Evolutionary conservation across 1,139 yeast species (phyloP).

Genomic region (Yamadazyma sp.): DNA sequence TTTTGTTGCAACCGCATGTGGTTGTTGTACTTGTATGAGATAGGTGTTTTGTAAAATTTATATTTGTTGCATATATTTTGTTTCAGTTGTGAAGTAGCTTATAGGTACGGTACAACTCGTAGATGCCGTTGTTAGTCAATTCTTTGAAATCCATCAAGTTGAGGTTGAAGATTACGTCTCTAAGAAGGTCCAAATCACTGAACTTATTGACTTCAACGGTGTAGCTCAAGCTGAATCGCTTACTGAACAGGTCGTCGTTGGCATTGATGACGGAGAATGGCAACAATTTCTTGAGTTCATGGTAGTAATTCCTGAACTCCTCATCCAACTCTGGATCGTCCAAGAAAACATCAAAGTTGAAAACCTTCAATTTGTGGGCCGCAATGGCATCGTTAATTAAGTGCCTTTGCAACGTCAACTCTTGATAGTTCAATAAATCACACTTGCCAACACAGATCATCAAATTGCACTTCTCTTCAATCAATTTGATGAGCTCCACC

Average conservation of each 20-base stretch:
- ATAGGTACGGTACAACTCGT: slow-evolving; percentile 57
- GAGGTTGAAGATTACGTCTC: slow-evolving; percentile 61
- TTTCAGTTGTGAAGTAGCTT: slow-evolving; percentile 11
- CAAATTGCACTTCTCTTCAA: slow-evolving; percentile 54
- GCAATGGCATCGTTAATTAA: slow-evolving; percentile 45
- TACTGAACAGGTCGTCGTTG: slow-evolving; percentile 10
- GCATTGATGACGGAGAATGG: slow-evolving; percentile 26
- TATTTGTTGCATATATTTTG: neutral
- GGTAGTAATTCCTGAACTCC: slow-evolving; percentile 13
- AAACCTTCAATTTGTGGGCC: slow-evolving; percentile 45
- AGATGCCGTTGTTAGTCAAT: slow-evolving; percentile 56
- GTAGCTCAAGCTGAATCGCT: slow-evolving; percentile 17
- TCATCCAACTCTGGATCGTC: slow-evolving; percentile 11
- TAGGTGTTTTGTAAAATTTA: neutral
- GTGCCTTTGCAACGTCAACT: slow-evolving; percentile 39
- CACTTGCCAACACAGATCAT: slow-evolving; percentile 59
- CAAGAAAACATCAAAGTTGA: slow-evolving; percentile 37
- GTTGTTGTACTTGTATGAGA: slow-evolving; percentile 37
- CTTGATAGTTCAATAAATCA: slow-evolving; percentile 53
- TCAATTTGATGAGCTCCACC: slow-evolving; percentile 48
- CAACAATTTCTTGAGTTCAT: slow-evolving; percentile 15
- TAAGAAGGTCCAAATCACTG: slow-evolving; percentile 59
- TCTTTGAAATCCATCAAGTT: slow-evolving; percentile 71
- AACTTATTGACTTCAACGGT: slow-evolving; percentile 43
- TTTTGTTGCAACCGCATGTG: slow-evolving; percentile 12